Percentiles rank a stretch among this genome's conserved stretches.
Evolutionary conservation across 2,329 filamentous ascomycete genomes (phyloP).

Genomic region (Orbilia blumenaviensis): DNA sequence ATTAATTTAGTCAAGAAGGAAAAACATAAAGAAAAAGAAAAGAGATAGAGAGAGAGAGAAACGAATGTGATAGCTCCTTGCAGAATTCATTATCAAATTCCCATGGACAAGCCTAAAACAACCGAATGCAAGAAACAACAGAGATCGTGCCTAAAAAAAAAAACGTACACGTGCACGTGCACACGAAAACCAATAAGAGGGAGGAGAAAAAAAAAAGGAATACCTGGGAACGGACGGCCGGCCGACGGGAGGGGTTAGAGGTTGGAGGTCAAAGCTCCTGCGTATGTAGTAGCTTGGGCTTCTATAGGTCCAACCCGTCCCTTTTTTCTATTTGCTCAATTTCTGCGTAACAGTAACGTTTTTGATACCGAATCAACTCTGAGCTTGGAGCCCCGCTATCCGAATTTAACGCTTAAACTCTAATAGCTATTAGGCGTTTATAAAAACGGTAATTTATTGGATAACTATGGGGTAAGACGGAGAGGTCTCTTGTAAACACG

Average conservation of each 20-base stretch:
- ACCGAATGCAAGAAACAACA: not conserved
- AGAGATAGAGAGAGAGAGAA: not conserved
- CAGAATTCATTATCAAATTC: conserved; percentile 1
- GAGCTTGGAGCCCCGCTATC: too few species aligned
- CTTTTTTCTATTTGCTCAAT: not conserved
- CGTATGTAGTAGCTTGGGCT: not conserved
- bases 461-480: conserved; percentile 19
- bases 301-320: not conserved
- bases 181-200: too few species aligned
- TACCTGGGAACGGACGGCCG: not conserved
- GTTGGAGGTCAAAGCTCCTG: conserved; percentile 39
- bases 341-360: conserved; percentile 21
- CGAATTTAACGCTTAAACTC: not conserved
- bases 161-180: conserved; percentile 5
- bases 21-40: not conserved
- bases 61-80: not conserved
- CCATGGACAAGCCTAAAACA: conserved; percentile 15
- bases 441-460: conserved; percentile 5
- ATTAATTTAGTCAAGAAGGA: not conserved
- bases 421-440: conserved; percentile 2
- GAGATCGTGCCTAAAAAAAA: conserved; percentile 6
- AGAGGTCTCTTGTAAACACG: too few species aligned
- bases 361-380: conserved; percentile 31
- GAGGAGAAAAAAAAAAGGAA: too few species aligned
- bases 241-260: not conserved